phyloP scores from a whole-genome alignment of 495 filamentous ascomycete species.

The Corynascus novoguineensis region DNA sequence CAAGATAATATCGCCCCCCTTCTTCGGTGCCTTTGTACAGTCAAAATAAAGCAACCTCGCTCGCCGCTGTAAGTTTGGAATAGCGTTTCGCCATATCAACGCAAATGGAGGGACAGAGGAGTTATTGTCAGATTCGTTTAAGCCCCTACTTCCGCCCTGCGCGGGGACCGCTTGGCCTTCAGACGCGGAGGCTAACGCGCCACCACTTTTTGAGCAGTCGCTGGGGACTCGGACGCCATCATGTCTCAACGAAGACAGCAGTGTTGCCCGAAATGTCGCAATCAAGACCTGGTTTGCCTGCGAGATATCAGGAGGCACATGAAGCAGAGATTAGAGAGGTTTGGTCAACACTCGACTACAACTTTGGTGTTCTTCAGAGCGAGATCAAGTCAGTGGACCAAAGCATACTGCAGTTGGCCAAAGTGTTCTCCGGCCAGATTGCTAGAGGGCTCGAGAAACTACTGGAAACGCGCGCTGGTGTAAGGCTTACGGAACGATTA shows the following conservation, averaged over 20 bases:
- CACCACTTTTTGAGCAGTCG: conserved; percentile 7
- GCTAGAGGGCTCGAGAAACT: background rate
- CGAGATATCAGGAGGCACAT: background rate
- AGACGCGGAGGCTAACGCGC: background rate
- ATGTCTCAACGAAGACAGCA: no score
- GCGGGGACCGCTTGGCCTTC: background rate
- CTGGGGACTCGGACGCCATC: conserved; percentile 11
- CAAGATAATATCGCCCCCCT: background rate
- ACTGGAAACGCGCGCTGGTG: background rate
- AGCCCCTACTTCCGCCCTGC: background rate
- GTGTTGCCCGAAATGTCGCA: background rate
- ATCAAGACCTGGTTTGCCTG: background rate
- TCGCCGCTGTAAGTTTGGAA: background rate
- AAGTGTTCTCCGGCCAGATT: background rate
- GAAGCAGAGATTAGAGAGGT: background rate
- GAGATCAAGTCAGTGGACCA: background rate
- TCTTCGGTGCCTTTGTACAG: no score
- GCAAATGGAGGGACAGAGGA: background rate
- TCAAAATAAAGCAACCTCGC: background rate
- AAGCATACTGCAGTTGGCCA: background rate
- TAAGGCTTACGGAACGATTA: background rate
- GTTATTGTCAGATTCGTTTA: background rate
- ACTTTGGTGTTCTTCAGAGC: background rate
- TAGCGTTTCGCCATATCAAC: background rate
- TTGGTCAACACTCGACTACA: background rate